phyloP scores from a whole-genome alignment of 805 yeast genomes.

The Lachancea fermentati region DNA sequence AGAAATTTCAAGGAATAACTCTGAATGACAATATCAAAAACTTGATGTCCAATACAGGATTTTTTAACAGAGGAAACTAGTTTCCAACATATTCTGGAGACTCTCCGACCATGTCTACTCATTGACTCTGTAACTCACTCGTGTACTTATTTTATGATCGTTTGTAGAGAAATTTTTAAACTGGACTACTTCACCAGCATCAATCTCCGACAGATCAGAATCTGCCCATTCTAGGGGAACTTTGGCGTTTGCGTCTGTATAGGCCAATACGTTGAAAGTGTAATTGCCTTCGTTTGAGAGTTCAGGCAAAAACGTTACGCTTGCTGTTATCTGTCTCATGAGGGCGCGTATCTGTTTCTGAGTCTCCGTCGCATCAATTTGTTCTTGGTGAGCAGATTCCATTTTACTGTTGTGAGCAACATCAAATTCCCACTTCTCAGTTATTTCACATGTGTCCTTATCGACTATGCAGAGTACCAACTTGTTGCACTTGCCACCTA shows the following conservation, averaged over 20 bases:
- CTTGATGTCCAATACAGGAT: conserved; percentile 17
- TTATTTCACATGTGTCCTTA: conserved; percentile 57
- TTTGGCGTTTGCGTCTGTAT: conserved; percentile 61
- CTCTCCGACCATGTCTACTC: neutral
- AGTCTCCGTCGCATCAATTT: conserved; percentile 35
- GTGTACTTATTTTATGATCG: conserved; percentile 64
- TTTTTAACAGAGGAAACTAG: conserved; percentile 18
- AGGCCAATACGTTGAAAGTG: conserved; percentile 81
- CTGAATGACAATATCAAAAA: conserved; percentile 17
- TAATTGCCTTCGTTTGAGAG: conserved; percentile 50
- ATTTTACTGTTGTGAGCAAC: conserved; percentile 36
- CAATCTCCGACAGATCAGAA: conserved; percentile 53
- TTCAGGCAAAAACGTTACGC: conserved; percentile 79
- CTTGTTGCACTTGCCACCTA: conserved; percentile 59
- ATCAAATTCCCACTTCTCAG: conserved; percentile 85
- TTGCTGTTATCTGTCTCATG: conserved; percentile 82
- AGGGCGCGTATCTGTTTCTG: conserved; percentile 79
- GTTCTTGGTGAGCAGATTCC: conserved; percentile 6
- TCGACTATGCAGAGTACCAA: conserved; percentile 69
- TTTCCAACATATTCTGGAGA: neutral
- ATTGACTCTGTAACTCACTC: conserved; percentile 44
- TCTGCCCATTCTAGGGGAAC: conserved; percentile 86
- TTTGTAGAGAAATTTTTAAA: conserved; percentile 64
- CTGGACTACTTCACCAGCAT: conserved; percentile 60
- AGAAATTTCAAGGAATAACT: conserved; percentile 12